Base-by-base conservation (phyloP, 805 yeast species). In the Scheffersomyces ergatensis region DNA sequence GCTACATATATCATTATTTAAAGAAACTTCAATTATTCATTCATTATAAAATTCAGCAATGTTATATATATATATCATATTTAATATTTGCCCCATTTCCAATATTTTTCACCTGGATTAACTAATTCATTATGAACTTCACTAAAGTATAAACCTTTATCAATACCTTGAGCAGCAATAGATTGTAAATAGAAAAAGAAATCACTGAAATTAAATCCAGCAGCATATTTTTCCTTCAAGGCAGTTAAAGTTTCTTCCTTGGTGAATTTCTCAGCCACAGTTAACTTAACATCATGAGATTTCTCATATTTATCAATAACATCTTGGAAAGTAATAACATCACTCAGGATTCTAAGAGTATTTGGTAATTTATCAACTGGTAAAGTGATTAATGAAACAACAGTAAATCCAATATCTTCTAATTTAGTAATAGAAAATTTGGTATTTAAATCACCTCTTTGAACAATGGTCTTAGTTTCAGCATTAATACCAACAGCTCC, bases 381-480 rank as follows among this genome's bases (percentile, higher is more conserved):
- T 0, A 35, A 45, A 19, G 76, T 55, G 13, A 65, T 72, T 32
- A 75, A 42, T 8, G 69, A 53, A n/a, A 74, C 77, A 37, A 71
- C 54, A 7, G 60, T 43, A 24, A 67, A 61, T 17, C 77, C 80
- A 42, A 78, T 51, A 54, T 79, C 80, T 12, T 38, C 42, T 17
- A 61, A 40, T 24, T 45, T 62, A 2, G 74, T 50, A 29, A 71
- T 55, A 26, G 72, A 62, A 38, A 74, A 45, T 35, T 51, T 46
- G 13, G 54, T 39, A 32, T 60, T 54, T 21, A 69, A 70, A 36
- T 67, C 67, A 13, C 80, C 82, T 15, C 63, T 52, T 40, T 51
- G 51, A 19, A 62, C 60, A 32, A 67, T 65, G 5, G 60, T 54
- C 5, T 62, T 63, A 18, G 55, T 52, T 5, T 55, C 62, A 6